Base-by-base conservation (phyloP, 805 yeast species). In the Candida pseudoglaebosa region DNA sequence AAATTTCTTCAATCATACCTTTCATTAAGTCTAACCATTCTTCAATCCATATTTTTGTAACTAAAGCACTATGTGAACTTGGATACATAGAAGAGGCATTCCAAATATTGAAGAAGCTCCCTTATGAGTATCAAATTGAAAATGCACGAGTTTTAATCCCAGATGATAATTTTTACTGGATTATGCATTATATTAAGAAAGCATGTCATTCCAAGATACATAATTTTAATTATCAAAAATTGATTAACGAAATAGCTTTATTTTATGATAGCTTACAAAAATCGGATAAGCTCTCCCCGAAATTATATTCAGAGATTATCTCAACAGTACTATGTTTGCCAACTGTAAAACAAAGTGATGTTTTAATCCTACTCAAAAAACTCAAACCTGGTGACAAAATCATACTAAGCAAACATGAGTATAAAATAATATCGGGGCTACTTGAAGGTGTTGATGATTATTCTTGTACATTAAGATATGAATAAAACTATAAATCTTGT, bases 71-170 rank as follows among this genome's bases (percentile, higher is more conserved):
- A 4, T 44, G 65, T 33, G 54, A 57, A 5, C 43, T 51, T 24
- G 57, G 55, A 1, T 41, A 47, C 21, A 37, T 51, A 9, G 40
- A 40, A 5, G 64, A 58, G 42, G 65, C 70, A 3, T 43, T 52
- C 14, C 50, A 51, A 22, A 34, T 63, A 5, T 38, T 60, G 24
- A 41, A 40, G 18, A 59, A 50, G 30, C 28, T 57, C 14, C 50
- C 48, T 6, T 20, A 34, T 3, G 29, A 36, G 17, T 48, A 17
- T 34, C 44, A 40, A 3, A 45, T 42, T 13, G 28, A 42, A 3
- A 13, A 21, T 5, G 28, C 37, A 21, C 41, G 42, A 4, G 24
- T 42, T 10, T 29, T 53, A 13, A 42, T 37, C 16, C 39, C 38
- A 28, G 49, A 49, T 12, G 52, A 51, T 7, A 31, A 40, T 13